Evolutionary conservation across 2,329 filamentous ascomycete genomes (phyloP), one percentile per base, ranked within the genome.

Genomic region (Taxawa tesnikishii): DNA sequence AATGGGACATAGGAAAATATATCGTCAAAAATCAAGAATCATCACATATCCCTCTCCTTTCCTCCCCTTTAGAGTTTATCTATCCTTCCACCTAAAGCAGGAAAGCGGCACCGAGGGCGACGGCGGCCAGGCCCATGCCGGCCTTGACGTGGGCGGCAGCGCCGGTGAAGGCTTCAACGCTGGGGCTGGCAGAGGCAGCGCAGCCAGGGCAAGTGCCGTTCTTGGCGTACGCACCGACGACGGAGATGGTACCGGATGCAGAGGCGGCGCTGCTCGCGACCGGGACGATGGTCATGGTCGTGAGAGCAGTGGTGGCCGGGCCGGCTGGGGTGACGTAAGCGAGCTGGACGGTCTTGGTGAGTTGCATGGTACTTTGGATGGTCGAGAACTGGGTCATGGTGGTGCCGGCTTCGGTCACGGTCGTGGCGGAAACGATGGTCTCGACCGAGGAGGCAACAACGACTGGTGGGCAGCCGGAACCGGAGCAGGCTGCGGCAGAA

Each of bases 401-500:
- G 19, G 19, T 23, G 8, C 8, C 19, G 19, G n/a, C 19, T 10
- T 8, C 13, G 26, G 11, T 27, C 8, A 10, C 26, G 3, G 26
- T 27, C 26, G 9, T 12, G 8, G 8, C 26, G 25, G 33, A 21
- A 18, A 25, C 13, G 7, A 32, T 19, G 29, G 15, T 36, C 15
- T 29, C 28, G 2, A 27, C 33, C 16, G 16, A 3, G 25, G 29
- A 26, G 3, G 7, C 23, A 8, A 28, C 28, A 12, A 29, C 19
- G 11, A 35, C 17, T 3, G 28, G 16, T 3, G 19, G 27, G n/a
- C 27, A 28, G n/a, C 25, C 26, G 2, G 30, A 16, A 8, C 45
- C 45, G 15, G 53, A 51, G 31, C 50, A 55, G 40, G 46, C 39
- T 18, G 46, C 48, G 15, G 48, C 48, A 30, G 41, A 44, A 15